These are phyloP conservation scores for Phaeotremella fagi DNA, from an alignment of 768 basidiomycete species.

Conservation along the genomic window DNA sequence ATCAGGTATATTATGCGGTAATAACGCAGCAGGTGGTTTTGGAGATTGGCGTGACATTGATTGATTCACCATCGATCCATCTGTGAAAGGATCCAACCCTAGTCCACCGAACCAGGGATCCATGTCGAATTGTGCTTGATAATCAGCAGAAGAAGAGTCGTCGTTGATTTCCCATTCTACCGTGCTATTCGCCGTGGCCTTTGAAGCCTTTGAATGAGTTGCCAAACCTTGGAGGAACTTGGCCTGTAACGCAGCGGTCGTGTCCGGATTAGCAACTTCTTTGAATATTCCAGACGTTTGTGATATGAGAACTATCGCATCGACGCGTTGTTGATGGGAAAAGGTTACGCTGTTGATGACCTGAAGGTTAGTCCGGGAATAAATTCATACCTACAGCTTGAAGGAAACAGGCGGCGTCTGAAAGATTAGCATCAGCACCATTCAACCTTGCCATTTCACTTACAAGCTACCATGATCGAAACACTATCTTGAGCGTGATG, in stretches of 20 bases:
- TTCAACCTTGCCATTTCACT: background rate
- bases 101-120: no score
- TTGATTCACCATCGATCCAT: no score
- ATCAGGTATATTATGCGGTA: no score
- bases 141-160: no score
- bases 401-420: conserved; percentile 15
- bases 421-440: background rate
- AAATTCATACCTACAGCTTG: conserved; percentile 7
- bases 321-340: background rate
- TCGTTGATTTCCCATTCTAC: no score
- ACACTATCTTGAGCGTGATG: conserved; percentile 17
- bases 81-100: no score
- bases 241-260: conserved; percentile 14
- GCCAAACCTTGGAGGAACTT: conserved; percentile 9
- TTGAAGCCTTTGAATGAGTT: background rate
- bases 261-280: background rate
- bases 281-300: conserved; percentile 13
- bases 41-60: no score
- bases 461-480: conserved; percentile 20
- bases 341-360: conserved; percentile 8
- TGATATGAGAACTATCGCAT: conserved; percentile 2
- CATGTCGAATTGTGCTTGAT: no score
- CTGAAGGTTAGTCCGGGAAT: background rate
- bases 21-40: no score
- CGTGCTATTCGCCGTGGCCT: no score